A percentile compares a stretch with the other conserved stretches of the same genome.
phyloP scores from a whole-genome alignment of 208 protist species.

The Lotmaria passim region DNA sequence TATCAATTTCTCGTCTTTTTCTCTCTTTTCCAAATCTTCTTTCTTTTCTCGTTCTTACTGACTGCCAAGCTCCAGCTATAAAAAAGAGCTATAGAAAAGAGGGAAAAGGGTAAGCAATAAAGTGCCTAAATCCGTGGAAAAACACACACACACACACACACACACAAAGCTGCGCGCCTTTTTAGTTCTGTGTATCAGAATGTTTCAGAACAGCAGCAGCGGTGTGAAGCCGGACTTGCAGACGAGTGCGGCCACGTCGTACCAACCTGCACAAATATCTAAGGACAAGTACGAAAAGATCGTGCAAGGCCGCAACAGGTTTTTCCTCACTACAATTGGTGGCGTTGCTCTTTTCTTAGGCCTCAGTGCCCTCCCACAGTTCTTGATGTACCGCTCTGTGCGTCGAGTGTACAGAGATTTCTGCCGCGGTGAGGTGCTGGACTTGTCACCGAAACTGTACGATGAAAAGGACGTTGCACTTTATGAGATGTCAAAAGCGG shows the following conservation, averaged over 20 bases:
- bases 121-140: too few relatives aligned
- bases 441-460: constrained; percentile 82
- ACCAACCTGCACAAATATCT: constrained; percentile 57
- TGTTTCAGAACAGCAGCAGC: constrained; percentile 23
- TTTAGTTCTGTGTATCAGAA: too few relatives aligned
- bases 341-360: constrained; percentile 46
- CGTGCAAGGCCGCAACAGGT: constrained; percentile 66
- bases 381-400: constrained; percentile 62
- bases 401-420: constrained; percentile 50
- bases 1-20: too few relatives aligned
- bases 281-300: constrained; percentile 84
- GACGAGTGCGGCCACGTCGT: constrained; percentile 24
- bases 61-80: too few relatives aligned
- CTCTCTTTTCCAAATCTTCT: constrained; percentile 6
- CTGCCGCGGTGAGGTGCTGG: constrained; percentile 71
- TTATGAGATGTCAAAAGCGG: constrained; percentile 77
- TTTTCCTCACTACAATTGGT: constrained; percentile 58
- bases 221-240: constrained; percentile 28
- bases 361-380: constrained; percentile 54
- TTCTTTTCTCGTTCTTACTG: too few relatives aligned
- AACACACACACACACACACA: too few relatives aligned
- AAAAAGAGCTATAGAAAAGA: too few relatives aligned
- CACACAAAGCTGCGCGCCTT: too few relatives aligned
- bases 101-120: too few relatives aligned
- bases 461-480: constrained; percentile 69